Percentiles rank a stretch among this genome's conserved stretches.
These are phyloP conservation scores for Cryptosporidium xiaoi DNA, from an alignment of 169 alveolate genomes.

Conservation along the genomic window DNA sequence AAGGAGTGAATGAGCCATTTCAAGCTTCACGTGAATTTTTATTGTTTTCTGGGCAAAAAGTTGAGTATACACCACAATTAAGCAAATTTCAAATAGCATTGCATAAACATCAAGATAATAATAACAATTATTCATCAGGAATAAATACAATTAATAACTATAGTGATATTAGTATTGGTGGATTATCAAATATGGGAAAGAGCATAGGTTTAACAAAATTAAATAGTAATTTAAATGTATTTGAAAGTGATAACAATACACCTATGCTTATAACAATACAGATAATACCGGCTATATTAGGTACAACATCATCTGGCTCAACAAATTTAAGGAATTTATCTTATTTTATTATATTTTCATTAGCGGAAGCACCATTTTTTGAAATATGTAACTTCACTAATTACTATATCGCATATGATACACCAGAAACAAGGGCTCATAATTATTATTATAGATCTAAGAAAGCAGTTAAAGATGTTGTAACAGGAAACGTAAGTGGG, in stretches of 20 bases:
- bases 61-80: constrained; percentile 52
- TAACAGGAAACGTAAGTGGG: constrained; percentile 4
- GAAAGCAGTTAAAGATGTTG: constrained; percentile 56
- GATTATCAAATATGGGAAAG: too few relatives aligned
- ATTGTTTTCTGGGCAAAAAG: constrained; percentile 50
- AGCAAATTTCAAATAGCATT: constrained; percentile 55
- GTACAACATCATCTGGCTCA: constrained; percentile 51
- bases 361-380: constrained; percentile 72
- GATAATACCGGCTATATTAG: constrained; percentile 52
- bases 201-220: background rate
- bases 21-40: constrained; percentile 65
- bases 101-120: constrained; percentile 39
- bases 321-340: constrained; percentile 34
- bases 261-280: constrained; percentile 51
- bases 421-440: constrained; percentile 55
- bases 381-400: constrained; percentile 52
- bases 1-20: constrained; percentile 34
- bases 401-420: constrained; percentile 65
- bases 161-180: too few relatives aligned
- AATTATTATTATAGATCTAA: constrained; percentile 67
- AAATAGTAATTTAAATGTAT: background rate
- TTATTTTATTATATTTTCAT: constrained; percentile 58
- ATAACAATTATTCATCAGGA: background rate
- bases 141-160: background rate
- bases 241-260: constrained; percentile 1